Percentiles rank a stretch among this genome's conserved stretches.
Evolutionary conservation across 2,329 filamentous ascomycete genomes (phyloP).

Genomic region (Penicillium sp.): DNA sequence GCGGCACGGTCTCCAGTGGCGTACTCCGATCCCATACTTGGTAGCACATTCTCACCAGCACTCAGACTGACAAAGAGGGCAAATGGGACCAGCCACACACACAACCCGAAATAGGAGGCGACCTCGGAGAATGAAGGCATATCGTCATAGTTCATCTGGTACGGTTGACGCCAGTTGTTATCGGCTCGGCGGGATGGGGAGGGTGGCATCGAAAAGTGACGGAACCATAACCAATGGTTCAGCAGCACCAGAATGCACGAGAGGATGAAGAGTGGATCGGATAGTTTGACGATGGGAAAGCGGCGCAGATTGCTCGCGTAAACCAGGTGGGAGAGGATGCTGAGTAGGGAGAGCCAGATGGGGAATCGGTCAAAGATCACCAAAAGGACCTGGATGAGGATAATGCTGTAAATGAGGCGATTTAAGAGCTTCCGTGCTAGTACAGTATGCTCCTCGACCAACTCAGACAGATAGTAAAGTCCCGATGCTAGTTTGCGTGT

Average conservation of each 20-base stretch:
- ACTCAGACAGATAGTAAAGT: constrained; percentile 95
- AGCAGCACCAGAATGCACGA: constrained; percentile 82
- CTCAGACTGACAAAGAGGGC: constrained; percentile 91
- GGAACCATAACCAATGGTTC: constrained; percentile 97
- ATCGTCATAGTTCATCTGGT: constrained; percentile 44
- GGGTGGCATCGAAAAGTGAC: constrained; percentile 74
- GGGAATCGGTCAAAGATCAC: constrained; percentile 85
- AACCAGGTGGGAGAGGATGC: constrained; percentile 76
- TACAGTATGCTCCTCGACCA: constrained; percentile 97
- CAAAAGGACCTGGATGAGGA: constrained; percentile 72
- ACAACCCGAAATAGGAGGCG: constrained; percentile 91
- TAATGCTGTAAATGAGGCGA: constrained; percentile 79
- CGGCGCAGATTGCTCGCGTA: constrained; percentile 84
- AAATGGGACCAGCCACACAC: constrained; percentile 96
- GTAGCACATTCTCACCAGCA: constrained; percentile 91
- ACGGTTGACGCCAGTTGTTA: constrained; percentile 38
- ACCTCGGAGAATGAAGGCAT: constrained; percentile 90
- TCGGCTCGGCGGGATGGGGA: constrained; percentile 36
- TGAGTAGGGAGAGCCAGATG: constrained; percentile 69
- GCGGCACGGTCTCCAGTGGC: constrained; percentile 53
- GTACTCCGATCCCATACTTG: constrained; percentile 82
- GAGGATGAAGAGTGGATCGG: constrained; percentile 80
- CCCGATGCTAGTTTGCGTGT: constrained; percentile 69
- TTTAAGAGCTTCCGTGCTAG: constrained; percentile 84
- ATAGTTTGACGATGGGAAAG: constrained; percentile 77